Evolutionary conservation across 805 yeast species (phyloP).

Genomic region (Barnettozyma wickerhamii): DNA sequence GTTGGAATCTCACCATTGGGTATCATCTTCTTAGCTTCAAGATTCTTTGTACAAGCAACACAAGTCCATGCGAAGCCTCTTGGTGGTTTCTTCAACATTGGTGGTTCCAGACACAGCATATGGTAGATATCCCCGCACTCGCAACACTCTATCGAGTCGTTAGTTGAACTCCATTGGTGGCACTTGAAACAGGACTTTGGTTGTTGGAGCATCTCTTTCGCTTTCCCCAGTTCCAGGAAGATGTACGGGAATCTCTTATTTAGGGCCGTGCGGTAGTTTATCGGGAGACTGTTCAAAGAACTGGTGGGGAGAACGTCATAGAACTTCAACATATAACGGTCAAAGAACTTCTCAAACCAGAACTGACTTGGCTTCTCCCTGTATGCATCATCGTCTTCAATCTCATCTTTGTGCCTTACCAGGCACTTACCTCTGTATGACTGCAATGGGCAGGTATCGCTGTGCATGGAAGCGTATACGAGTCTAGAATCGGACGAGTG

Average conservation of each 20-base stretch:
- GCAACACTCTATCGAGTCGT: conserved; percentile 77
- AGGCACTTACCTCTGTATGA: conserved; percentile 72
- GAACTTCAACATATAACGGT: conserved; percentile 76
- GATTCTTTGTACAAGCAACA: conserved; percentile 62
- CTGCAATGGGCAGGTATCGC: conserved; percentile 72
- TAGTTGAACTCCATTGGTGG: conserved; percentile 76
- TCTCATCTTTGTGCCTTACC: conserved; percentile 66
- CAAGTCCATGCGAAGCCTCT: conserved; percentile 92
- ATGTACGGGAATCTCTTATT: conserved; percentile 66
- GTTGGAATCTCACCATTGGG: conserved; percentile 11
- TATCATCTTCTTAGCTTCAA: conserved; percentile 18
- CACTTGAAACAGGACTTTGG: conserved; percentile 74
- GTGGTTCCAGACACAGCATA: conserved; percentile 83
- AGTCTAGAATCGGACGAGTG: conserved; percentile 66
- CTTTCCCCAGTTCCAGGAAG: conserved; percentile 65
- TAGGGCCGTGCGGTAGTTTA: conserved; percentile 56
- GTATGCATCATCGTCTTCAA: conserved; percentile 47
- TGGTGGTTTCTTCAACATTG: conserved; percentile 71
- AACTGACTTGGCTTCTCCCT: conserved; percentile 62
- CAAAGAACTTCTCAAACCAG: conserved; percentile 83
- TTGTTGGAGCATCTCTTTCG: conserved; percentile 55
- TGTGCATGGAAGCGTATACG: conserved; percentile 79
- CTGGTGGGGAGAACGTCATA: conserved; percentile 73
- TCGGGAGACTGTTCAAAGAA: conserved; percentile 51
- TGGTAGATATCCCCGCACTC: conserved; percentile 70